Percentiles rank a stretch among this genome's conserved stretches.
phyloP scores from a whole-genome alignment of 2,329 filamentous ascomycete species.

The Cordyceps javanica region DNA sequence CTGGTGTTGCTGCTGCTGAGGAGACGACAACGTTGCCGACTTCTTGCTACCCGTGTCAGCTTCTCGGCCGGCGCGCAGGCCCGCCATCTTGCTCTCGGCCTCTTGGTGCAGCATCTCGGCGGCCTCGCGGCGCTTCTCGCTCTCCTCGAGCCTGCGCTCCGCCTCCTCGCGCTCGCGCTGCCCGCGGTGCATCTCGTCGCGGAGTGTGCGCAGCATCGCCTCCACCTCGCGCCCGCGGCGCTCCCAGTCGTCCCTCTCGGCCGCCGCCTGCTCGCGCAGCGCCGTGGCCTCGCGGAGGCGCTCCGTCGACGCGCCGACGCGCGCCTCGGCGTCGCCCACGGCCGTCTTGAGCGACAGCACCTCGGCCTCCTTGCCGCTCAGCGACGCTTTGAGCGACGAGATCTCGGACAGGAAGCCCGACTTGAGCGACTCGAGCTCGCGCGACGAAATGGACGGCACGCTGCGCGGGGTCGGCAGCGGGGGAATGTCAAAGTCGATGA shows the following conservation, averaged over 20 bases:
- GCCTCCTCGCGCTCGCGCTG: constrained; percentile 80
- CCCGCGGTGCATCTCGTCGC: constrained; percentile 70
- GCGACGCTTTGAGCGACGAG: constrained; percentile 83
- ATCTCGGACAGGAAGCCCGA: constrained; percentile 89
- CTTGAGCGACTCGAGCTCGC: constrained; percentile 89
- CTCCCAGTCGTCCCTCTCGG: constrained; percentile 79
- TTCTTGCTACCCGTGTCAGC: constrained; percentile 23
- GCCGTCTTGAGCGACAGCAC: constrained; percentile 81
- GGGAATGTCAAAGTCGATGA: constrained; percentile 78
- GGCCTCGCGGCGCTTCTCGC: constrained; percentile 66
- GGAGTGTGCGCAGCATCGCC: constrained; percentile 68
- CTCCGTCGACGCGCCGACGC: constrained; percentile 81
- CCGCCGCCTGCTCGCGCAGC: constrained; percentile 62
- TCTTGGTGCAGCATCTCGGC: constrained; percentile 72
- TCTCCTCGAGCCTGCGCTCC: constrained; percentile 67
- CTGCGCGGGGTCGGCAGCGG: constrained; percentile 88
- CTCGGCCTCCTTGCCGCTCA: constrained; percentile 91
- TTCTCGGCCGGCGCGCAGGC: constrained; percentile 59
- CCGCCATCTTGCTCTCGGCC: constrained; percentile 68
- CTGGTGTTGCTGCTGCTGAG: no score
- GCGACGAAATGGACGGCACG: constrained; percentile 81
- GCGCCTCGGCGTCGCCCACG: constrained; percentile 82
- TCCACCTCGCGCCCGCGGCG: constrained; percentile 82
- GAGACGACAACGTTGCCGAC: background rate
- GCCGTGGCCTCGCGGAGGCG: constrained; percentile 71